These are phyloP conservation scores for Plantago elongata DNA, from an alignment of 257 asterid genomes.

Conservation along the genomic window DNA sequence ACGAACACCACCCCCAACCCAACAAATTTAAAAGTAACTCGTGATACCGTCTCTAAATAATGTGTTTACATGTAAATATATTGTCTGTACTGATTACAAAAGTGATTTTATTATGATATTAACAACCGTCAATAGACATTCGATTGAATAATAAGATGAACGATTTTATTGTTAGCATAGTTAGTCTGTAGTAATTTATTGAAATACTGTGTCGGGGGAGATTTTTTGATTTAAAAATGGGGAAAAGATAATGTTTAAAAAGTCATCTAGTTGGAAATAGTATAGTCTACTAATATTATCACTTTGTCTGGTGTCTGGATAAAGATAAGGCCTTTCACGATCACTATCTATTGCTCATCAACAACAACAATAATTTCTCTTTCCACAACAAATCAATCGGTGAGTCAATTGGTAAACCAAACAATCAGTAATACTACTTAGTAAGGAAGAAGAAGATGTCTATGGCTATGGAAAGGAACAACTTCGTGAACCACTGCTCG, in stretches of 20 bases:
- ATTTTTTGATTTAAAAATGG: neutral
- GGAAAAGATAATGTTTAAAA: slow-evolving; percentile 41
- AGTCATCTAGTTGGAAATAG: slow-evolving; percentile 37
- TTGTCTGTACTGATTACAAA: no score
- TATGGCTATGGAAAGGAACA: slow-evolving; percentile 39
- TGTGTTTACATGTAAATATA: no score
- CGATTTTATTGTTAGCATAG: no score
- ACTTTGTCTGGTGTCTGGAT: slow-evolving; percentile 34
- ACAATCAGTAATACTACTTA: neutral
- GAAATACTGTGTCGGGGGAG: no score
- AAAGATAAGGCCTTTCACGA: slow-evolving; percentile 46
- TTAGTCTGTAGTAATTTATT: no score
- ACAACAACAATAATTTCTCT: neutral
- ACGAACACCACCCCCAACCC: neutral
- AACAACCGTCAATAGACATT: no score
- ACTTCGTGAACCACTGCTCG: slow-evolving; percentile 30
- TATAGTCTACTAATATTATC: neutral
- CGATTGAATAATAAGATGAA: no score
- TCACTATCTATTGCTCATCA: slow-evolving; percentile 16
- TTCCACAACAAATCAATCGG: neutral
- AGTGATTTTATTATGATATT: no score
- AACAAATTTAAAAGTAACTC: neutral
- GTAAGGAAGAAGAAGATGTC: slow-evolving; percentile 26
- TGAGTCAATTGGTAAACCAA: neutral
- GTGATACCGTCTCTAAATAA: no score